Conservation (phyloP, 768 basidiomycete genomes). For the Suillus placidus region DNA sequence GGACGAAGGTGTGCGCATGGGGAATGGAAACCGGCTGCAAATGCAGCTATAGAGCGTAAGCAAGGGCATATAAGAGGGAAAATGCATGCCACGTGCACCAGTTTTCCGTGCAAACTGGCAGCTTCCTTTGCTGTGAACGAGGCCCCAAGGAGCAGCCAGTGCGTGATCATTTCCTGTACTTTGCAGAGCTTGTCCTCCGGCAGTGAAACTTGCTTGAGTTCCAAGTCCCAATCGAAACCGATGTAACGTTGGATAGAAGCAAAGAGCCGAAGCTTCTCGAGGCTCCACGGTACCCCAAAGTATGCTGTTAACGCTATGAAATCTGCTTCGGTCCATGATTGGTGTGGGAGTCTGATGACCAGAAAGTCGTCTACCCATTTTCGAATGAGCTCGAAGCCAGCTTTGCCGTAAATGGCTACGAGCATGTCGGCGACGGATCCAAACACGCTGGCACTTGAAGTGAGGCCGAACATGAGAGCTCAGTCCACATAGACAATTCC, state of each 20-base stretch:
- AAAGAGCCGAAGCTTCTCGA: slow-evolving; percentile 27
- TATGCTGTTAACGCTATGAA: slow-evolving; percentile 29
- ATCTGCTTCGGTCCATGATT: slow-evolving; percentile 29
- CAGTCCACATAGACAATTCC: slow-evolving; percentile 34
- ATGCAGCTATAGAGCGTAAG: too few species aligned
- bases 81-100: too few species aligned
- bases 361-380: slow-evolving; percentile 48
- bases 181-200: slow-evolving; percentile 32
- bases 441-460: slow-evolving; percentile 39
- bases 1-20: too few species aligned
- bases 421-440: slow-evolving; percentile 39
- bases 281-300: slow-evolving; percentile 39
- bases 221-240: slow-evolving; percentile 37
- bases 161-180: neutral
- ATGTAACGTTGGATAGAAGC: slow-evolving; percentile 28
- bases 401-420: slow-evolving; percentile 28
- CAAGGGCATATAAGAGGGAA: too few species aligned
- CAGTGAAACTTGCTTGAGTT: slow-evolving; percentile 27
- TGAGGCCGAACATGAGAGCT: slow-evolving; percentile 9
- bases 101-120: too few species aligned
- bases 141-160: too few species aligned
- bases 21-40: too few species aligned
- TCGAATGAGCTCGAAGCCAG: slow-evolving; percentile 22
- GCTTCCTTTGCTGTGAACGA: too few species aligned
- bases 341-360: slow-evolving; percentile 25